Percentiles rank a stretch among this genome's conserved stretches.
phyloP scores from a whole-genome alignment of 164 flowering plant species.

The Annona squamosa region DNA sequence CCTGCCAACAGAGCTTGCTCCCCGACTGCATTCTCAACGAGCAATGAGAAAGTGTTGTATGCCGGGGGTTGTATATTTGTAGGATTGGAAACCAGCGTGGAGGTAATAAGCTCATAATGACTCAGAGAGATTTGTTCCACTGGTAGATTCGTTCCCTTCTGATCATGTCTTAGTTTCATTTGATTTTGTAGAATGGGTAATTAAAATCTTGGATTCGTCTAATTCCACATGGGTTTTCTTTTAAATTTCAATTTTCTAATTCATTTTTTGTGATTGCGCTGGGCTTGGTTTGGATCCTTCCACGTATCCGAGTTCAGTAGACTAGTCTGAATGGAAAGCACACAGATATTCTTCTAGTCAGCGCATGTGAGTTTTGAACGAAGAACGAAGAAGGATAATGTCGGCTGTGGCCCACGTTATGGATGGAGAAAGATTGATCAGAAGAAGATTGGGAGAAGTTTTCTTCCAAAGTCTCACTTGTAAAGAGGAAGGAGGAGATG shows the following conservation, averaged over 20 bases:
- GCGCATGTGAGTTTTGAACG: neutral
- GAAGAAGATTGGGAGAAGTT: neutral
- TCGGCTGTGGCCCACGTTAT: constrained; percentile 1
- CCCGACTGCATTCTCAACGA: constrained; percentile 22
- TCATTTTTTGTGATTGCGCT: neutral
- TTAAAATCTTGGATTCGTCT: constrained; percentile 3
- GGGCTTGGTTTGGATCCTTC: neutral
- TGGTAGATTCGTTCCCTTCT: constrained; percentile 3
- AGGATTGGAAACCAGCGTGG: constrained; percentile 6
- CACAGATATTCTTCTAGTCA: neutral
- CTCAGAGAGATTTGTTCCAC: neutral
- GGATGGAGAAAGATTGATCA: neutral
- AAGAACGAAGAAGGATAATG: neutral
- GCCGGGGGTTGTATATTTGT: constrained; percentile 25
- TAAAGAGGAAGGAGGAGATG: constrained; percentile 12
- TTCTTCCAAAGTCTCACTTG: neutral
- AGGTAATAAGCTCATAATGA: constrained; percentile 9
- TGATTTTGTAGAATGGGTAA: neutral
- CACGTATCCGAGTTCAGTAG: neutral
- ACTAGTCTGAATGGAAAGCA: neutral
- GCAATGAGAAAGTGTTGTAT: constrained; percentile 12
- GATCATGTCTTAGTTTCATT: neutral
- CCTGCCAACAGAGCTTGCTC: constrained; percentile 22
- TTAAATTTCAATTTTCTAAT: neutral
- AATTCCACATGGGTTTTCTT: neutral